These are phyloP conservation scores for Phylloporus arenicola DNA, from an alignment of 768 basidiomycete genomes.

Conservation along the genomic window DNA sequence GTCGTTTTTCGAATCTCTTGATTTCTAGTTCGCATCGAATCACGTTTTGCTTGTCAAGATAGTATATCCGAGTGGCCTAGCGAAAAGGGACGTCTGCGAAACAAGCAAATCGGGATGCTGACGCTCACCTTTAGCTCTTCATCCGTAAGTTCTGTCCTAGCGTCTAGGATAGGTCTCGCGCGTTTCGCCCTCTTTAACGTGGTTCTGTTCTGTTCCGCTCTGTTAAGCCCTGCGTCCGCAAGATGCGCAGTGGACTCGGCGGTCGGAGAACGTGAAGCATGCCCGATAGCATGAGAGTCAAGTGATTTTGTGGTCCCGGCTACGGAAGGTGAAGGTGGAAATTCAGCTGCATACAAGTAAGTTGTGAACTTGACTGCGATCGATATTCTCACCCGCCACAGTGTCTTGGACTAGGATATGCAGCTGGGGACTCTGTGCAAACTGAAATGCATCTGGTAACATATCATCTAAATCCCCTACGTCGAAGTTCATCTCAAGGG, in stretches of 20 bases:
- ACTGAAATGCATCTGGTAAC: conserved; percentile 1
- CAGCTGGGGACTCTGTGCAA: neutral
- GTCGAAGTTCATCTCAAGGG: conserved; percentile 11
- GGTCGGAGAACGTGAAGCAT: conserved; percentile 2
- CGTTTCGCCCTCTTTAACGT: conserved; percentile 42
- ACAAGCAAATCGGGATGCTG: neutral
- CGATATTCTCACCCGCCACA: conserved; percentile 7
- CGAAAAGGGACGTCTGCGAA: neutral
- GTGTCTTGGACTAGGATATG: neutral
- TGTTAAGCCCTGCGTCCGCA: neutral
- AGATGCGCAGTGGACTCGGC: neutral
- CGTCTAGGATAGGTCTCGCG: conserved; percentile 56
- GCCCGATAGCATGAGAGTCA: neutral
- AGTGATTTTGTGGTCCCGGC: conserved; percentile 3
- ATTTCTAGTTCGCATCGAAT: conserved; percentile 46
- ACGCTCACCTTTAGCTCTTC: conserved; percentile 65
- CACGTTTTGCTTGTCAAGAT: conserved; percentile 55
- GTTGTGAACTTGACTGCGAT: neutral
- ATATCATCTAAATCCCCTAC: conserved; percentile 26
- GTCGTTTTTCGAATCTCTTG: conserved; percentile 55
- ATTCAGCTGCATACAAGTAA: conserved; percentile 3
- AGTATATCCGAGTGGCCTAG: conserved; percentile 60
- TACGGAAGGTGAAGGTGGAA: conserved; percentile 1
- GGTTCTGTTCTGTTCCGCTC: neutral
- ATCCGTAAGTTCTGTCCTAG: conserved; percentile 75